Conservation (phyloP, 495 filamentous ascomycete species). For the Trichoderma erinaceum region DNA sequence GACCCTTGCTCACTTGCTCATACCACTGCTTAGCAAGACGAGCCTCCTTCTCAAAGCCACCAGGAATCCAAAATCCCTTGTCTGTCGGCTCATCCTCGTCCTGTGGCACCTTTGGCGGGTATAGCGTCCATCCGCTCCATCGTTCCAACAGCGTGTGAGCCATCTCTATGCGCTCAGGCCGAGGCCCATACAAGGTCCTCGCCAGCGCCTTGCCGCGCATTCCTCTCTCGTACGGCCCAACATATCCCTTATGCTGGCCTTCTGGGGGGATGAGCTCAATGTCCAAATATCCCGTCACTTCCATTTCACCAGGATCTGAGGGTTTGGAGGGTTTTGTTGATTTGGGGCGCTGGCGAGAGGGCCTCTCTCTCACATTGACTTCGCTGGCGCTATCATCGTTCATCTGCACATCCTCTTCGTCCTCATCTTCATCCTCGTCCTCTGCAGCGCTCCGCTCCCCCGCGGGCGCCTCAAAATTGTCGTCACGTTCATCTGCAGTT, state of each 20-base stretch:
- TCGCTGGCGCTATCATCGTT: constrained; percentile 7
- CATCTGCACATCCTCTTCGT: constrained; percentile 11
- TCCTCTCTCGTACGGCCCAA: constrained; percentile 6
- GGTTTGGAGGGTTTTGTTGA: background rate
- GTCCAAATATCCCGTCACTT: background rate
- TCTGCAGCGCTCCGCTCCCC: constrained; percentile 6
- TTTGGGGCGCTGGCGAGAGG: background rate
- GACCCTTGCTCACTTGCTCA: background rate
- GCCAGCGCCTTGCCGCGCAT: constrained; percentile 11
- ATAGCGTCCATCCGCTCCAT: constrained; percentile 11
- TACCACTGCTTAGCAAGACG: background rate
- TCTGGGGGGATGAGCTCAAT: constrained; percentile 2
- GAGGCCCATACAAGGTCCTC: constrained; percentile 11
- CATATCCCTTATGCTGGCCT: constrained; percentile 13
- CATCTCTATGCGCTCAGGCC: background rate
- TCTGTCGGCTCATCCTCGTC: constrained; percentile 1
- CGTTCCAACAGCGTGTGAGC: constrained; percentile 9
- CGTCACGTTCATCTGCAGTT: constrained; percentile 10
- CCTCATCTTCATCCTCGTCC: constrained; percentile 6
- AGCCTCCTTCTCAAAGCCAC: background rate
- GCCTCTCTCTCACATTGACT: background rate
- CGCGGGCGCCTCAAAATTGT: constrained; percentile 14
- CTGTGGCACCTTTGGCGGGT: constrained; percentile 4
- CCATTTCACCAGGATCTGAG: background rate
- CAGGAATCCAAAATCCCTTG: background rate